Percentiles rank a stretch among this genome's conserved stretches.
Conservation (phyloP, 208 protist species). For the Leishmania lainsoni region DNA sequence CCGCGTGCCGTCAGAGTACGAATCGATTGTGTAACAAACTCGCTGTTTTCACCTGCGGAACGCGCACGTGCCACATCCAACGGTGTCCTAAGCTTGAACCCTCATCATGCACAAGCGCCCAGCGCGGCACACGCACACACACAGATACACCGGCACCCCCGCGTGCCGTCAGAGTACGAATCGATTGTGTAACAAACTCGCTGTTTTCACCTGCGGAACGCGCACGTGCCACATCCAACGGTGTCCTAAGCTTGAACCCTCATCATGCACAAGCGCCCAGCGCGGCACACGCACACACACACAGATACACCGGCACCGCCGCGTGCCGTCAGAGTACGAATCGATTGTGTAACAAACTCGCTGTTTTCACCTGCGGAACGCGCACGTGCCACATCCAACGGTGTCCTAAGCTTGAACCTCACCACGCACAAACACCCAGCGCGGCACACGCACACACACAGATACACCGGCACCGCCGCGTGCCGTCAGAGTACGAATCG, state of each 20-base stretch:
- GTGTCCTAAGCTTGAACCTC: slow-evolving; percentile 57
- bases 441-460: slow-evolving; percentile 1
- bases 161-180: too few relatives aligned
- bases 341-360: slow-evolving; percentile 45
- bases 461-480: slow-evolving; percentile 1
- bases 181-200: too few relatives aligned
- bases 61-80: too few relatives aligned
- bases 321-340: slow-evolving; percentile 45
- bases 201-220: too few relatives aligned
- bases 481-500: slow-evolving; percentile 54
- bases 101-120: too few relatives aligned
- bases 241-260: slow-evolving; percentile 59
- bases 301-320: neutral
- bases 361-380: slow-evolving; percentile 38
- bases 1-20: too few relatives aligned
- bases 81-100: too few relatives aligned
- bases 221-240: slow-evolving; percentile 60
- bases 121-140: too few relatives aligned
- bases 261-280: slow-evolving; percentile 26
- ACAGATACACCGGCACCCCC: too few relatives aligned
- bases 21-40: too few relatives aligned
- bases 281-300: neutral
- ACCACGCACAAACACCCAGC: slow-evolving; percentile 23
- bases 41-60: too few relatives aligned
- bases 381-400: slow-evolving; percentile 44